phyloP scores from a whole-genome alignment of 2,329 filamentous ascomycete genomes.

The Penicillium sp. region DNA sequence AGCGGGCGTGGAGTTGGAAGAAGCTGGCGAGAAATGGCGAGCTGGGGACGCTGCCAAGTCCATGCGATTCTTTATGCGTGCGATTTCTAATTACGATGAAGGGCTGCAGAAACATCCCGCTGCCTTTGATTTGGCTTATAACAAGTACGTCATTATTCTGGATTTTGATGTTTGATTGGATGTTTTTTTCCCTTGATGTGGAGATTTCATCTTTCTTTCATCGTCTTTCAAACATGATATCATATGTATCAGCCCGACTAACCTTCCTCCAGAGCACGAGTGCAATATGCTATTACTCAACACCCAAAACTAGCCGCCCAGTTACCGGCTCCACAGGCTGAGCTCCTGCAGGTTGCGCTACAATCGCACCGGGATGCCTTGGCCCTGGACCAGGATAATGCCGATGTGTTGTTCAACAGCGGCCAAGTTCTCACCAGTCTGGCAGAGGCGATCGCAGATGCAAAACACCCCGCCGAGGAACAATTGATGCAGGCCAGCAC shows the following conservation, averaged over 20 bases:
- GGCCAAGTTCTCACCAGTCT: slow-evolving; percentile 70
- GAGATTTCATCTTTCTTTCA: neutral
- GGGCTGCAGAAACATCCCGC: slow-evolving; percentile 64
- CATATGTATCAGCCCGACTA: slow-evolving; percentile 3
- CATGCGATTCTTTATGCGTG: slow-evolving; percentile 62
- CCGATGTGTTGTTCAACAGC: slow-evolving; percentile 73
- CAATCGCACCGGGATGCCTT: slow-evolving; percentile 67
- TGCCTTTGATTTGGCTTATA: slow-evolving; percentile 74
- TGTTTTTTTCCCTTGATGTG: neutral
- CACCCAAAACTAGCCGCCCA: slow-evolving; percentile 65
- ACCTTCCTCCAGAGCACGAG: slow-evolving; percentile 58
- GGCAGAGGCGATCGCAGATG: slow-evolving; percentile 63
- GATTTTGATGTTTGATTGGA: neutral
- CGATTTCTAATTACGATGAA: slow-evolving; percentile 68
- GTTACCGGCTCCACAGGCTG: slow-evolving; percentile 57
- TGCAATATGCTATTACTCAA: slow-evolving; percentile 72
- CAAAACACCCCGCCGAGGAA: slow-evolving; percentile 50
- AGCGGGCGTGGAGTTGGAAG: slow-evolving; percentile 71
- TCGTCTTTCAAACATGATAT: neutral
- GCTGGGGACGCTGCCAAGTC: slow-evolving; percentile 71
- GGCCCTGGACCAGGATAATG: slow-evolving; percentile 63
- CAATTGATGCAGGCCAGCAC: slow-evolving; percentile 53
- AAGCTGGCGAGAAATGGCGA: slow-evolving; percentile 75
- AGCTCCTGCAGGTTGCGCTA: slow-evolving; percentile 64
- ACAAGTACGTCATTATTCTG: slow-evolving; percentile 61